Evolutionary conservation across 2,329 filamentous ascomycete genomes (phyloP), one percentile per base, ranked within the genome.

Genomic region (Kalmusia sp.): DNA sequence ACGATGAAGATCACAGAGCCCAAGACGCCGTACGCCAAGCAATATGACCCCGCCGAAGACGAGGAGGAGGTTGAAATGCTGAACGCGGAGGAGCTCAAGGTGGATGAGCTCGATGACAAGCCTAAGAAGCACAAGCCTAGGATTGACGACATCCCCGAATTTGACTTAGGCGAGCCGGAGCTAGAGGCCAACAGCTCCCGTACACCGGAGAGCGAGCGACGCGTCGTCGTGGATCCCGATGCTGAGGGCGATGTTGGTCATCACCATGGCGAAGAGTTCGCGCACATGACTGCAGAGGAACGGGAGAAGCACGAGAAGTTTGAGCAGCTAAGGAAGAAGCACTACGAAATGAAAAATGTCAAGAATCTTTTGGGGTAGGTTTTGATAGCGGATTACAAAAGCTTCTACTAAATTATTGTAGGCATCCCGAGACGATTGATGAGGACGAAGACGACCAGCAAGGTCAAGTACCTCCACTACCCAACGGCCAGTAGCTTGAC

Each of bases 1-100:
- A 97, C 93, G 54, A 99, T 99, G 95, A 99, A 98, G 82, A 99
- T 99, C 61, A 91, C 92, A 63, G 95, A 99, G 79, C 95, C 95
- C 57, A 99, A 99, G 83, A 99, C 95, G 6, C 95, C 95, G 4
- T 99, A 93, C 73, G 95, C 92, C 30, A 90, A 89, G 70, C 91
- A 92, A 69, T 97, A 97, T 76, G 91, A 98, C 70, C 92, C 93
- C 4, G 75, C 87, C 35, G 92, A 97, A 69, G 93, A 98, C 59
- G 91, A 92, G 46, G 89, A 88, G 28, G 91, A 95, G 68, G 71
- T 85, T 21, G 76, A 76, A 41, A 79, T 80, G 59, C 76, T 90
- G 59, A 88, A 96, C 68, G 87, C 89, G 4, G 83, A 90, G 51
- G 87, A 90, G 24, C 77, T 91, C 55, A 80, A 86, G 9, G 87